These are phyloP conservation scores for Guillardia theta DNA, from an alignment of 78 protist species.

Conservation along the genomic window DNA sequence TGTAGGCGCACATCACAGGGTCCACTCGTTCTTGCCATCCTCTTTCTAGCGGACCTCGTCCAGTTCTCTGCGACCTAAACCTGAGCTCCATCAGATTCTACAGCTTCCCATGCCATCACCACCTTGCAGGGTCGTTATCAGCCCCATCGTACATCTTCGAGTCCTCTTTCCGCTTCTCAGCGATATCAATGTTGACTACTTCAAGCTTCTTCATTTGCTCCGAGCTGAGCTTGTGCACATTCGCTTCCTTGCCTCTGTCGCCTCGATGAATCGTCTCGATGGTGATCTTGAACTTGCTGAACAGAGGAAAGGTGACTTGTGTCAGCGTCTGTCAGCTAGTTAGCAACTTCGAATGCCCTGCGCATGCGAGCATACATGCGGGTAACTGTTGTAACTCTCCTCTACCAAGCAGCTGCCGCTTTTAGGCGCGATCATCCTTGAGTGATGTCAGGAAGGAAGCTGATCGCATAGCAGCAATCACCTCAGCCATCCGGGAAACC, in stretches of 20 bases:
- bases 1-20: slow-evolving; percentile 35
- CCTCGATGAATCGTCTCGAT: background rate
- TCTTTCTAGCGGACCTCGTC: background rate
- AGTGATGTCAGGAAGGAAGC: background rate
- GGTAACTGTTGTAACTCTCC: background rate
- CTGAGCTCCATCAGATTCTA: too few species aligned
- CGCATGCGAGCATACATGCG: background rate
- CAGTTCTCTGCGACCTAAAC: background rate
- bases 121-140: too few species aligned
- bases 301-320: background rate
- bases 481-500: slow-evolving; percentile 11
- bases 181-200: background rate
- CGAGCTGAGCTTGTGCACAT: background rate
- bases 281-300: background rate
- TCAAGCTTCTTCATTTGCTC: background rate
- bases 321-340: background rate
- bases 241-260: background rate
- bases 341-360: background rate
- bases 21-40: slow-evolving; percentile 21
- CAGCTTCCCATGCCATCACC: too few species aligned
- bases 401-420: background rate
- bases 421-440: background rate
- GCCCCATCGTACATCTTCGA: background rate
- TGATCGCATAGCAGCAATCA: background rate
- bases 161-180: background rate